phyloP scores from a whole-genome alignment of 1,284 basidiomycete genomes.

The Boletus semigastroideus region DNA sequence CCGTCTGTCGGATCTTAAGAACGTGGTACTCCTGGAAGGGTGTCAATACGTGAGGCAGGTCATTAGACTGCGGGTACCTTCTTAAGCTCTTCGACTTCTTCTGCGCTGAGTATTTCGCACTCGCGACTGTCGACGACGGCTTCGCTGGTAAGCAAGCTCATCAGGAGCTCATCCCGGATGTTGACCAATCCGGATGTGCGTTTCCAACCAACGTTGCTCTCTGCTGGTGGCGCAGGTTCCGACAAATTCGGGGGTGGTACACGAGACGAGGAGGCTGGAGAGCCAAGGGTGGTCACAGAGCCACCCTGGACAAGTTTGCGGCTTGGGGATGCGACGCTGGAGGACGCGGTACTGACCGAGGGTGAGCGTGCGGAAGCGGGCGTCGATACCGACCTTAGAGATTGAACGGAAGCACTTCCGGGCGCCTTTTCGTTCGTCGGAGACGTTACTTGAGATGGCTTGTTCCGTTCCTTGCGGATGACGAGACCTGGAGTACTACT shows the following conservation, averaged over 20 bases:
- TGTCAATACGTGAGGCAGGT: neutral
- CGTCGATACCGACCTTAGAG: slow-evolving; percentile 16
- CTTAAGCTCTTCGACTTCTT: slow-evolving; percentile 90
- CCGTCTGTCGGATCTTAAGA: slow-evolving; percentile 58
- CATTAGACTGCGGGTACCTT: slow-evolving; percentile 53
- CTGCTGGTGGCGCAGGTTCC: slow-evolving; percentile 35
- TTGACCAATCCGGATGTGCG: slow-evolving; percentile 45
- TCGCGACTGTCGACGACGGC: slow-evolving; percentile 80
- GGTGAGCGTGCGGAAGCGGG: slow-evolving; percentile 22
- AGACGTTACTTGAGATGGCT: slow-evolving; percentile 28
- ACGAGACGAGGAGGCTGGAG: slow-evolving; percentile 43
- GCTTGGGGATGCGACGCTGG: slow-evolving; percentile 29
- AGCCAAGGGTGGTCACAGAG: slow-evolving; percentile 13
- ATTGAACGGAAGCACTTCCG: slow-evolving; percentile 28
- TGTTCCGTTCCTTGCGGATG: slow-evolving; percentile 52
- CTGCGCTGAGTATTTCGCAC: slow-evolving; percentile 73
- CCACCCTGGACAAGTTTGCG: slow-evolving; percentile 30
- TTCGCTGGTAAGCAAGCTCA: slow-evolving; percentile 83
- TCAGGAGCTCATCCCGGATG: slow-evolving; percentile 74
- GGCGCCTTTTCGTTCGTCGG: slow-evolving; percentile 23
- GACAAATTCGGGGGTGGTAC: slow-evolving; percentile 25
- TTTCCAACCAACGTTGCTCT: slow-evolving; percentile 37
- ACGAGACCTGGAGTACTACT: slow-evolving; percentile 47
- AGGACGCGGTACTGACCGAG: slow-evolving; percentile 23
- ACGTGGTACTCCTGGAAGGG: slow-evolving; percentile 62